Conservation (phyloP, 768 basidiomycete genomes). For the Tulasnella sp. region DNA sequence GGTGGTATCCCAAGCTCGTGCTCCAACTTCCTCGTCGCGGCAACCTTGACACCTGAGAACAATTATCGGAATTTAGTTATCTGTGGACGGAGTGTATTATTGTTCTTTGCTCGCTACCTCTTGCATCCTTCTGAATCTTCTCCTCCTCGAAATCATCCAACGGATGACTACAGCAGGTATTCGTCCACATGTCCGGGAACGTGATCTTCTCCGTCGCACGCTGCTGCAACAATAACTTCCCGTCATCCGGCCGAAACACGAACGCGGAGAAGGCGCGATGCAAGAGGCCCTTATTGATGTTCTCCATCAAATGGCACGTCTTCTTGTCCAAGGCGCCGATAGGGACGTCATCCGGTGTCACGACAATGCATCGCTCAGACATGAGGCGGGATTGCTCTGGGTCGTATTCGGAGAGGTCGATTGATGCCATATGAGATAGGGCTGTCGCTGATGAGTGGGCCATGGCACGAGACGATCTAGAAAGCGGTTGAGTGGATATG, state of each 20-base stretch:
- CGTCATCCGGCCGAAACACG: conserved; percentile 88
- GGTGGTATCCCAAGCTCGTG: conserved; percentile 92
- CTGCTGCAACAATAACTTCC: conserved; percentile 86
- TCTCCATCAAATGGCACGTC: conserved; percentile 96
- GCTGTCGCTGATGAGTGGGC: not conserved
- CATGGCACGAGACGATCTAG: not conserved
- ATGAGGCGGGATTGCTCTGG: conserved; percentile 87
- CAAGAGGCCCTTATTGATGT: conserved; percentile 84
- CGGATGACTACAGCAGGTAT: conserved; percentile 97
- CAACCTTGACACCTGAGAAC: conserved; percentile 61
- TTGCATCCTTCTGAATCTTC: conserved; percentile 61
- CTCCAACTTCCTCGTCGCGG: conserved; percentile 90
- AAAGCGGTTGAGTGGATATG: not conserved
- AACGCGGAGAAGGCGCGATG: conserved; percentile 98
- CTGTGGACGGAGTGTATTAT: too few relatives aligned
- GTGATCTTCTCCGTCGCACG: conserved; percentile 98
- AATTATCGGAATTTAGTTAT: not conserved
- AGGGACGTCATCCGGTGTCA: conserved; percentile 74
- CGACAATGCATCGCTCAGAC: conserved; percentile 91
- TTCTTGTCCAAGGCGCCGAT: conserved; percentile 91
- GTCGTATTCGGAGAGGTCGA: conserved; percentile 79
- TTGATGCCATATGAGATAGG: conserved; percentile 39
- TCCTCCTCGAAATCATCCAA: conserved; percentile 83
- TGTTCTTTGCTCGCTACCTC: conserved; percentile 24
- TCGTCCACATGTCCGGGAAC: conserved; percentile 99